Conservation (phyloP, 2,329 filamentous ascomycete species). For the Fusarium setosum region DNA sequence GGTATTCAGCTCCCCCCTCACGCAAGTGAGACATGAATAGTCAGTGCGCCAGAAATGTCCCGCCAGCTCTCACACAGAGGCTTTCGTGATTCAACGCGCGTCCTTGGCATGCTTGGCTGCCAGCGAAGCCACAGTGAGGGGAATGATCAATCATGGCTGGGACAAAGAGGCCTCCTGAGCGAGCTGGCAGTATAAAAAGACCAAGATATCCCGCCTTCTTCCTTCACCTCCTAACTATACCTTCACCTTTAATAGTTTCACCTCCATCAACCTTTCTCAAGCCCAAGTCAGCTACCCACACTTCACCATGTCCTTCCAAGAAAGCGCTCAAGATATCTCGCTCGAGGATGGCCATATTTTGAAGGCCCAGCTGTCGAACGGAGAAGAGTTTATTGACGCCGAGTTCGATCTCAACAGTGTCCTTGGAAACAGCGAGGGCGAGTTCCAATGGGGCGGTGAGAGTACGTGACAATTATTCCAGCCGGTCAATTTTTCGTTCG, state of each 20-base stretch:
- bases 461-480: conserved; percentile 13
- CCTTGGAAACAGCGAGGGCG: conserved; percentile 63
- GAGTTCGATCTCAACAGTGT: conserved; percentile 60
- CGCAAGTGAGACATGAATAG: not conserved
- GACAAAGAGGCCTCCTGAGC: not conserved
- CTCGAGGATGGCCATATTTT: conserved; percentile 63
- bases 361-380: conserved; percentile 51
- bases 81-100: not conserved
- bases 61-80: no score
- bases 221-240: not conserved
- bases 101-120: not conserved
- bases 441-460: conserved; percentile 58
- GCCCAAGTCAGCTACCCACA: not conserved
- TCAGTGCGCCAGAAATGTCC: no score
- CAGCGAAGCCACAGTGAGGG: not conserved
- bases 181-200: not conserved
- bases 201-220: not conserved
- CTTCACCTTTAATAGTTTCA: no score
- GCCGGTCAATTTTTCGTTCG: no score
- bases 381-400: conserved; percentile 54
- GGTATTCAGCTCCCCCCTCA: not conserved
- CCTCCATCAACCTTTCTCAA: no score
- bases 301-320: conserved; percentile 54
- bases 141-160: not conserved
- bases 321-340: conserved; percentile 55